Base-by-base conservation (phyloP, 768 basidiomycete genomes). In the Tephrocybe sp. region DNA sequence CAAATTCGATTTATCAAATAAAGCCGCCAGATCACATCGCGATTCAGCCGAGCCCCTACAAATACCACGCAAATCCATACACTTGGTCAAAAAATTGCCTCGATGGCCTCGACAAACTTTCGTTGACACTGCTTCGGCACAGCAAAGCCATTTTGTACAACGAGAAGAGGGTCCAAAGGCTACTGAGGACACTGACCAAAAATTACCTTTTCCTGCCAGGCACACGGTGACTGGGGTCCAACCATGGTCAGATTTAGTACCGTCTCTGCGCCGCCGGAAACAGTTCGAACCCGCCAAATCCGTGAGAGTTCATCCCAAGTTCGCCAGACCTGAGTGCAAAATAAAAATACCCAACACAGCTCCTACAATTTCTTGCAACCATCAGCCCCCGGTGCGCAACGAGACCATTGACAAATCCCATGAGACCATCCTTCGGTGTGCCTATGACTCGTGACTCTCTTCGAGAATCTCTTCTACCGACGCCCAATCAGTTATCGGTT, bases 1-100 rank as follows among this genome's bases (percentile, higher is more conserved):
- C 53, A 57, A 61, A 58, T 58, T 37, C 47, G 54, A 58, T 55
- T 60, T 62, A 58, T 59, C 55, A 55, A 59, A 60, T 53, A 61
- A 50, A 34, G 40, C 44, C 20, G 39, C 54, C 45, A 58, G 54
- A 58, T 58, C 54, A 46, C 43, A 51, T 56, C 59, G 50, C 42
- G 43, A 51, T 53, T 48, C 47, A 53, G 48, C 41, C 53, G 45
- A 55, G 33, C 25, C 42, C 50, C 45, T 33, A 40, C 23, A 59
- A 45, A 56, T 25, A 34, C 41, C 34, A 47, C 24, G 55, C 55
- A 56, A 57, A 56, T 57, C 53, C 44, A 36, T 45, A 12, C 53
- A 5, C 32, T 30, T 30, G 23, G 18, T 38, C 45, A 20, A 50
- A 17, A 41, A 45, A 46, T 58, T 53, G 47, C 51, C 41, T 45